These are phyloP conservation scores for Eucalyptus albens DNA, from an alignment of 345 rosid genomes.

Conservation along the genomic window DNA sequence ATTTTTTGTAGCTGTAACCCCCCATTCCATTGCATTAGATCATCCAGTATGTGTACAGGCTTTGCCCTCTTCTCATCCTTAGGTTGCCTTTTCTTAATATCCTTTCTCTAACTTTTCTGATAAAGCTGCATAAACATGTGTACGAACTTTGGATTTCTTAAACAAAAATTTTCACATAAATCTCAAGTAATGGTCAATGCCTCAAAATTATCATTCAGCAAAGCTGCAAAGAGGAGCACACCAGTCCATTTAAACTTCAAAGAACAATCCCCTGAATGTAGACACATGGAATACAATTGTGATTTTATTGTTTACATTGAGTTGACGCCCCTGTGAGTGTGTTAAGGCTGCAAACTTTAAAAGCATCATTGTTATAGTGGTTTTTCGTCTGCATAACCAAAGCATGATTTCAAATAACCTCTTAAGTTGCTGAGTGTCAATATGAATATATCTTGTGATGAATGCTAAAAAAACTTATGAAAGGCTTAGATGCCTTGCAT, in stretches of 20 bases:
- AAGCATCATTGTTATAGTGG: neutral
- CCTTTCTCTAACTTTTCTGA: neutral
- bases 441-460: neutral
- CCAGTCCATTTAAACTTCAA: neutral
- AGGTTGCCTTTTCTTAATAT: neutral
- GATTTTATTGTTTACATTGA: neutral
- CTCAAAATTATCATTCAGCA: neutral
- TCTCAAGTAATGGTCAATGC: neutral
- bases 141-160: neutral
- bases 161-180: neutral
- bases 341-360: neutral
- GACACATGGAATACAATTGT: neutral
- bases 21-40: neutral
- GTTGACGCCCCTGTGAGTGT: neutral
- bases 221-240: neutral
- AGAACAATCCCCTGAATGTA: neutral
- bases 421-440: neutral
- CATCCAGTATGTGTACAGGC: neutral
- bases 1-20: neutral
- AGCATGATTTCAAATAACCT: too few relatives aligned
- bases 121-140: neutral
- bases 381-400: neutral
- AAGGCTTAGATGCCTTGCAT: neutral
- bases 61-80: neutral
- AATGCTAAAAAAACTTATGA: neutral